Conservation (phyloP, 441 rosid genomes). For the Sinapis alba region DNA sequence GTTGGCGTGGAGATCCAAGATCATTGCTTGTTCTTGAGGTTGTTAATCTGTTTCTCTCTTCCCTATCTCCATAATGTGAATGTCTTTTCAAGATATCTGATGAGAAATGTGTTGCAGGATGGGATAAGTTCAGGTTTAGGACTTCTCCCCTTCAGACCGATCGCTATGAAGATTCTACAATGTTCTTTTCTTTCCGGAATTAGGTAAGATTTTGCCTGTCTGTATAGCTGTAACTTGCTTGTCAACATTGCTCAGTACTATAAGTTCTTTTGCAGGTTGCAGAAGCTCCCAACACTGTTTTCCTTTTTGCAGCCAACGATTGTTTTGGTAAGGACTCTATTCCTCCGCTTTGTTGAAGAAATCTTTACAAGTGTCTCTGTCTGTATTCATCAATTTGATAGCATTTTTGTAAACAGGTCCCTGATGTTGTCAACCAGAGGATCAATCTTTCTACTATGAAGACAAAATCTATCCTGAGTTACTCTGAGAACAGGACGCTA, state of each 20-base stretch:
- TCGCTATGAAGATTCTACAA: slow-evolving; percentile 77
- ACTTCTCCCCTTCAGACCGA: slow-evolving; percentile 76
- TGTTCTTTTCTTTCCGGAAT: slow-evolving; percentile 85
- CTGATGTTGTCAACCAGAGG: slow-evolving; percentile 53
- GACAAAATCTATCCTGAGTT: slow-evolving; percentile 40
- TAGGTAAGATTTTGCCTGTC: slow-evolving; percentile 44
- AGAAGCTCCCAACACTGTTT: slow-evolving; percentile 54
- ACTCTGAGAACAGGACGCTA: slow-evolving; percentile 54
- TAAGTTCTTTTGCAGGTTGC: slow-evolving; percentile 45
- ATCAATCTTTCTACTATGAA: slow-evolving; percentile 36
- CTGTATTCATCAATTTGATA: slow-evolving; percentile 9
- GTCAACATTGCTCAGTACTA: neutral
- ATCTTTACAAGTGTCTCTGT: slow-evolving; percentile 5
- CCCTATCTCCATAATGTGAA: neutral
- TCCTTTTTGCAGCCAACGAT: slow-evolving; percentile 62
- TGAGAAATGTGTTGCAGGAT: slow-evolving; percentile 49
- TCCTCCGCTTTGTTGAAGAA: neutral
- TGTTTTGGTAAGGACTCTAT: slow-evolving; percentile 54
- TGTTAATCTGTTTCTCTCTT: slow-evolving; percentile 15
- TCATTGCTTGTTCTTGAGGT: slow-evolving; percentile 86
- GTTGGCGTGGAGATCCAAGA: slow-evolving; percentile 68
- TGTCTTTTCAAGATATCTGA: slow-evolving; percentile 13
- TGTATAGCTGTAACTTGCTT: slow-evolving; percentile 6
- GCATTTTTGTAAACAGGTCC: slow-evolving; percentile 46
- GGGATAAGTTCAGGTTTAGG: slow-evolving; percentile 58